These are phyloP conservation scores for Colletotrichum simmondsii DNA, from an alignment of 2,329 filamentous ascomycete genomes.

Conservation along the genomic window DNA sequence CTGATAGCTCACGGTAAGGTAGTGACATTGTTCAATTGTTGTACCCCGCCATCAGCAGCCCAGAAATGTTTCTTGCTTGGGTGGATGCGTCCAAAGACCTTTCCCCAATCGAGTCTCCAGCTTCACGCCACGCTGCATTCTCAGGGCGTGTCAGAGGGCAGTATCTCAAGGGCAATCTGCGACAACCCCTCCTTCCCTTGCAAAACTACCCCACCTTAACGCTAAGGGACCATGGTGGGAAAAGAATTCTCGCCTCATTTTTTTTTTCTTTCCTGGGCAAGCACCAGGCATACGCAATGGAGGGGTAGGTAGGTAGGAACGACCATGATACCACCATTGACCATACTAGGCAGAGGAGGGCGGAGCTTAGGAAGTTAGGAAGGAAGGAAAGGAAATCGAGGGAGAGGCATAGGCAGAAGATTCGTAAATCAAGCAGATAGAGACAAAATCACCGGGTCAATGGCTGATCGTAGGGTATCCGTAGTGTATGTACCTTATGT, in stretches of 20 bases:
- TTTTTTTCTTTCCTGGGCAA: background rate
- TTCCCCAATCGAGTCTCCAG: constrained; percentile 23
- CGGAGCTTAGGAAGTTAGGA: no score
- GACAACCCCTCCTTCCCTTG: constrained; percentile 33
- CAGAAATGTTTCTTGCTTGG: constrained; percentile 7
- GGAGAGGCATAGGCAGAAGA: background rate
- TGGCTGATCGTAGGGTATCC: background rate
- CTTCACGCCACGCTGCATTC: constrained; percentile 29
- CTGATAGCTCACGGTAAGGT: constrained; percentile 16
- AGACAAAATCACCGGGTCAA: background rate
- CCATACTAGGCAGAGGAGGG: background rate
- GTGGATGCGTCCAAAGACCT: constrained; percentile 16
- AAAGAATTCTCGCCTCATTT: constrained; percentile 27
- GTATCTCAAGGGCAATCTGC: constrained; percentile 28
- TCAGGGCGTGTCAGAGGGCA: constrained; percentile 20
- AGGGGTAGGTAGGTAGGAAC: background rate
- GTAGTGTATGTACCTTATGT: background rate
- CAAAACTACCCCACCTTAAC: constrained; percentile 24
- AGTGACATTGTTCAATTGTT: background rate
- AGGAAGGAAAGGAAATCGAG: background rate
- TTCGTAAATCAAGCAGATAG: background rate
- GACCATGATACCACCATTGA: no score
- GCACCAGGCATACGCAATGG: background rate
- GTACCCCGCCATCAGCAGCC: constrained; percentile 24
- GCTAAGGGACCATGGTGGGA: background rate